These are phyloP conservation scores for Camillea tinctor DNA, from an alignment of 2,329 filamentous ascomycete species.

Conservation along the genomic window DNA sequence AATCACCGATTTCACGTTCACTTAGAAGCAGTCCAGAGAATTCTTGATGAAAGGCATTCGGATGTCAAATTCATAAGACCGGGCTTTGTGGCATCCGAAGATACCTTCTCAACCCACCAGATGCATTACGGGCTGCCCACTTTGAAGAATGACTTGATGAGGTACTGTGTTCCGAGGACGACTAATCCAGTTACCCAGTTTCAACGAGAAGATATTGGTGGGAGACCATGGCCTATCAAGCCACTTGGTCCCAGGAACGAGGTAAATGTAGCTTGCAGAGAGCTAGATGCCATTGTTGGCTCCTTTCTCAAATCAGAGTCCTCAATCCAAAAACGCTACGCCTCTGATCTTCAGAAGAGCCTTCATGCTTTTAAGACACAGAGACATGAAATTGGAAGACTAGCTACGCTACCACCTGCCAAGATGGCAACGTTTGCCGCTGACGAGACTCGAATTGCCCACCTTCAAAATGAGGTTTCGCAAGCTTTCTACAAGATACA, in stretches of 20 bases:
- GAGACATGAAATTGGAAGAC: neutral
- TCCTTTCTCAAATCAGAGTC: constrained; percentile 30
- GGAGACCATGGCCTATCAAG: neutral
- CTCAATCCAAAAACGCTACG: constrained; percentile 38
- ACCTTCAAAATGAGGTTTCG: constrained; percentile 3
- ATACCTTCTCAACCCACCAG: constrained; percentile 13
- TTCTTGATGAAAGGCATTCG: constrained; percentile 35
- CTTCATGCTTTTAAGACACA: constrained; percentile 21
- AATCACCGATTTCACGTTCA: constrained; percentile 48
- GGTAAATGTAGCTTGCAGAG: constrained; percentile 2
- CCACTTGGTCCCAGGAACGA: neutral
- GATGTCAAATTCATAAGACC: constrained; percentile 18
- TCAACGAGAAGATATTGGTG: neutral
- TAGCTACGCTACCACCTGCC: neutral
- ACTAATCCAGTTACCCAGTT: neutral
- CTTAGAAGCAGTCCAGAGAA: constrained; percentile 40
- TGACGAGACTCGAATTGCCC: constrained; percentile 3
- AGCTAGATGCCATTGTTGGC: constrained; percentile 34
- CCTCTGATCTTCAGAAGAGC: constrained; percentile 27
- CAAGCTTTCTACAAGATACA: constrained; percentile 7
- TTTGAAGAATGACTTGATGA: constrained; percentile 19
- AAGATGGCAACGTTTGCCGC: neutral
- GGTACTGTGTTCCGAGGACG: constrained; percentile 5
- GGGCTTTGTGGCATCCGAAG: constrained; percentile 14
- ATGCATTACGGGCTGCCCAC: constrained; percentile 16